These are phyloP conservation scores for Thoreauomyces humboldtii DNA, from an alignment of 192 early-diverging fungal species.

Conservation along the genomic window DNA sequence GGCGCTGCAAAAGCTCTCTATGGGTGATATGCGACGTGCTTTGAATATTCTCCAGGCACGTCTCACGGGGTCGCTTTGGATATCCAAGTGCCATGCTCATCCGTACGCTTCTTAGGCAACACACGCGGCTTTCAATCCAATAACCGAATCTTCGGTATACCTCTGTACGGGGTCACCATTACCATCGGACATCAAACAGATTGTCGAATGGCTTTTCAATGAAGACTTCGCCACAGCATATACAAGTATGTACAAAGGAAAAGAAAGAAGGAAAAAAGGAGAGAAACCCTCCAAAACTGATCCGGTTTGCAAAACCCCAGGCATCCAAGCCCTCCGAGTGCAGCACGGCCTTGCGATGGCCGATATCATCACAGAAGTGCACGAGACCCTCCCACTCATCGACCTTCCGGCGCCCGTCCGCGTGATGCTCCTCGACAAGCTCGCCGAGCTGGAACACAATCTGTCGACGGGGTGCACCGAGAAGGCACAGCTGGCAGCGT, in stretches of 20 bases:
- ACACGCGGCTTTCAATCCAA: constrained; percentile 76
- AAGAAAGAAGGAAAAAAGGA: no score
- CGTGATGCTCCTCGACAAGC: constrained; percentile 69
- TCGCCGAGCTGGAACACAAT: constrained; percentile 91
- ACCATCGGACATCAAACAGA: constrained; percentile 78
- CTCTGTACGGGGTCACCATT: constrained; percentile 89
- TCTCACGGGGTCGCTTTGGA: neutral
- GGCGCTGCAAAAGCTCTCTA: constrained; percentile 79
- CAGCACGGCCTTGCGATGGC: constrained; percentile 87
- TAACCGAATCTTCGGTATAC: constrained; percentile 83
- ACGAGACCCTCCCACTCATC: constrained; percentile 59
- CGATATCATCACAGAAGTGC: constrained; percentile 85
- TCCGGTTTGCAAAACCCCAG: no score
- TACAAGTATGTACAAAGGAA: constrained; percentile 31
- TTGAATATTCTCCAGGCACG: constrained; percentile 91
- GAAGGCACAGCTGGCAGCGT: constrained; percentile 79
- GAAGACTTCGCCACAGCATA: constrained; percentile 79
- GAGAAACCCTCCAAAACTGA: no score
- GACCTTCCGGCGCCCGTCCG: constrained; percentile 71
- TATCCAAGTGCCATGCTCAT: neutral
- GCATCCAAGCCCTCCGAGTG: constrained; percentile 69
- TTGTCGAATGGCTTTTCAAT: constrained; percentile 72
- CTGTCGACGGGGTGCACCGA: constrained; percentile 81
- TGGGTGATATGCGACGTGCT: constrained; percentile 96
- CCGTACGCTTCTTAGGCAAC: constrained; percentile 54